Evolutionary conservation across 768 basidiomycete species (phyloP).

Genomic region (Boletus coccyginus): DNA sequence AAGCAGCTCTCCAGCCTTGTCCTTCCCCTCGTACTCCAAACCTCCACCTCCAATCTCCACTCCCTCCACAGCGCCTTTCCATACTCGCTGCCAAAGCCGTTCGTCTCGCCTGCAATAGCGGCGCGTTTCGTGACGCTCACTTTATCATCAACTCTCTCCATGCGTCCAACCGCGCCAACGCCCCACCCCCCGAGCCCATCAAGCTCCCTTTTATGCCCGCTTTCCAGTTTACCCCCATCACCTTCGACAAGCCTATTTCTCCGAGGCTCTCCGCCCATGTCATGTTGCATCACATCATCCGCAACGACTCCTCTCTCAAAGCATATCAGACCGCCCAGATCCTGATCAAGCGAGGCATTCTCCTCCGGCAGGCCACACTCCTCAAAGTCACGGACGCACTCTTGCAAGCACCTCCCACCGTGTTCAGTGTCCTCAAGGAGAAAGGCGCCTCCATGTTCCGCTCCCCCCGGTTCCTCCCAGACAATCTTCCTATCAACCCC

Average conservation of each 20-base stretch:
- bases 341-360: slow-evolving; percentile 55
- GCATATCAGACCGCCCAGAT: slow-evolving; percentile 48
- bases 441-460: slow-evolving; percentile 17
- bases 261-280: slow-evolving; percentile 60
- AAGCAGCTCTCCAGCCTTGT: slow-evolving; percentile 3
- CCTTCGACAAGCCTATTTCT: slow-evolving; percentile 51
- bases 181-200: slow-evolving; percentile 2
- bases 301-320: slow-evolving; percentile 44
- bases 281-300: slow-evolving; percentile 63
- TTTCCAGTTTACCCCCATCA: slow-evolving; percentile 39
- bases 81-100: slow-evolving; percentile 50
- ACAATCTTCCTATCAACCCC: slow-evolving; percentile 30
- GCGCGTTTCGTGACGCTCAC: slow-evolving; percentile 49
- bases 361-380: slow-evolving; percentile 48
- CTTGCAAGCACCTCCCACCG: slow-evolving; percentile 23
- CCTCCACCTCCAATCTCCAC: no score
- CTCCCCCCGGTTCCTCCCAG: slow-evolving; percentile 12
- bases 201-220: slow-evolving; percentile 26
- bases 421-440: slow-evolving; percentile 16
- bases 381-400: slow-evolving; percentile 34
- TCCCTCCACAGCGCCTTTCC: not conserved
- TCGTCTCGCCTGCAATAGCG: slow-evolving; percentile 41
- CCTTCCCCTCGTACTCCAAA: not conserved
- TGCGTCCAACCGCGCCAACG: slow-evolving; percentile 30
- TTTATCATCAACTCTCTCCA: slow-evolving; percentile 59